Base-by-base conservation (phyloP, 768 basidiomycete species). In the Leucocoprinus sp. region DNA sequence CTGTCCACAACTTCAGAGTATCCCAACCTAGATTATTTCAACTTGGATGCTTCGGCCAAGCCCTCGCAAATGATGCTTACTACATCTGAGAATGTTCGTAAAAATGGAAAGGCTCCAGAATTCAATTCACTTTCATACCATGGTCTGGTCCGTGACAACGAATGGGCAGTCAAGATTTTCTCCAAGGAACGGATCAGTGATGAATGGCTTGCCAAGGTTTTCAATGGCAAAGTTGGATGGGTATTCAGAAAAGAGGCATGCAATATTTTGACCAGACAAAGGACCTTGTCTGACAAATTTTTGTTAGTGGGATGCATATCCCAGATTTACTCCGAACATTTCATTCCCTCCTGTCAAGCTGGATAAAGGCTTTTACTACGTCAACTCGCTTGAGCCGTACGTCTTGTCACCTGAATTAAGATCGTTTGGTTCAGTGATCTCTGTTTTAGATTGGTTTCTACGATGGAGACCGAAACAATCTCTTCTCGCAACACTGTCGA, bases 381-480 rank as follows among this genome's bases (percentile, higher is more conserved):
- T 92, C 37, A 95, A 93, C 53, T 79, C 87, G 1, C 86, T 96
- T 52, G 95, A 98, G 66, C 82, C 90, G 78, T 86, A 65, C 56
- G 82, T 76, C 9, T 31, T n/a, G 14, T 43, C 37, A 43, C 42
- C 37, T 33, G 21, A 22, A 46, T 49, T 21, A 14, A 33, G 17
- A 36, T 29, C 49, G 36, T 45, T 39, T 40, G 29, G 21, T 51
- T 22, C 23, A 34, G 19, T 8, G 9, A 31, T 19, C 17, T 14
- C 33, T 12, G 9, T 39, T 18, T 12, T 15, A 87, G 86, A 24
- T 77, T 90, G 54, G 84, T 93, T 37, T 87, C 82, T 11, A 91
- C 90, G 5, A 96, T 97, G 93, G 93, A 97, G 62, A 93, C 92
- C 0, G 82, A 93, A 63, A 91, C 88, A 0, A 61, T 95, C 24